These are phyloP conservation scores for Sarocladium brachiariae DNA, from an alignment of 2,329 filamentous ascomycete genomes.

Conservation along the genomic window DNA sequence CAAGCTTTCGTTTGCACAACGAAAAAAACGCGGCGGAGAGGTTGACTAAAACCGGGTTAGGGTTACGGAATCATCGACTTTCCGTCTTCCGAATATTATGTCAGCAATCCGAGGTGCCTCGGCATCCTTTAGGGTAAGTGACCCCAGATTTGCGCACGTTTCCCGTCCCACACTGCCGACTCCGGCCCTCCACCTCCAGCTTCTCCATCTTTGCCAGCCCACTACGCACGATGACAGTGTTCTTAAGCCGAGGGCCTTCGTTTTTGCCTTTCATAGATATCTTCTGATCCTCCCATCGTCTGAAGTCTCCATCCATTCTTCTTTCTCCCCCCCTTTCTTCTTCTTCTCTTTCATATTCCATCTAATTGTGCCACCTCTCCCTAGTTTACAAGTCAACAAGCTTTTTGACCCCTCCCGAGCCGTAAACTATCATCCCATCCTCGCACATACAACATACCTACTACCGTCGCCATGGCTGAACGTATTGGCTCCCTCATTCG, in stretches of 20 bases:
- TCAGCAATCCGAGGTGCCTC: not conserved
- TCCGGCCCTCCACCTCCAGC: conserved; percentile 5
- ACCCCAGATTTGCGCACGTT: not conserved
- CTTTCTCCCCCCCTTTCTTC: not conserved
- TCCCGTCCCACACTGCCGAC: conserved; percentile 8
- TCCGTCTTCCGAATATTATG: too few species aligned
- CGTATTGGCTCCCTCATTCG: conserved; percentile 81
- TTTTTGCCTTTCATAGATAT: not conserved
- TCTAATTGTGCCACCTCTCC: too few species aligned
- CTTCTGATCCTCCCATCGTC: not conserved
- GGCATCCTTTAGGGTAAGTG: conserved; percentile 2
- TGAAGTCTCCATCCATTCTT: not conserved
- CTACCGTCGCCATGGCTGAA: conserved; percentile 61
- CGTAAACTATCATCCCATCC: too few species aligned
- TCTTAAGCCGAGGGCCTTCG: conserved; percentile 2
- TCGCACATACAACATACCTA: too few species aligned
- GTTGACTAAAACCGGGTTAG: too few species aligned
- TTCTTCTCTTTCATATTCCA: not conserved
- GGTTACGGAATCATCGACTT: too few species aligned
- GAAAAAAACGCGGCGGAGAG: too few species aligned
- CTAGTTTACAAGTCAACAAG: too few species aligned
- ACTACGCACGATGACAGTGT: not conserved
- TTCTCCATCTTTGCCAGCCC: not conserved
- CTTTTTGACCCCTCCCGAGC: too few species aligned
- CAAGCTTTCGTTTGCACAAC: too few species aligned